These are phyloP conservation scores for Candolleomyces efflorescens DNA, from an alignment of 768 basidiomycete genomes.

Conservation along the genomic window DNA sequence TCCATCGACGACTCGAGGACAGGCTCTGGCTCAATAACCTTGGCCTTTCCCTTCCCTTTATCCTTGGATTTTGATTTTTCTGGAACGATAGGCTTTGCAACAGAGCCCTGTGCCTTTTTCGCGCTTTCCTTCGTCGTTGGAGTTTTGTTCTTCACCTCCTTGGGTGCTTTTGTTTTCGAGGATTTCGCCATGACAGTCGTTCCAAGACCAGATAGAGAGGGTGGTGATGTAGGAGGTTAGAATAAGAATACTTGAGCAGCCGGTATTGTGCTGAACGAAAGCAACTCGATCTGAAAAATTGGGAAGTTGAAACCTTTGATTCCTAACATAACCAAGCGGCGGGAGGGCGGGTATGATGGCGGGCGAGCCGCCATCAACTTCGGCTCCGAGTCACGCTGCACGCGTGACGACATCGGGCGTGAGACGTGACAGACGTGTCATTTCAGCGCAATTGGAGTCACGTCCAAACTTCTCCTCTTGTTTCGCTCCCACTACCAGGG, in stretches of 20 bases:
- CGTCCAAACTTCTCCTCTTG: not conserved
- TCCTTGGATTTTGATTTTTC: not conserved
- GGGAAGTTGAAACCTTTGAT: not conserved
- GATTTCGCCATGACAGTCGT: not conserved
- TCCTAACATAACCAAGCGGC: not conserved
- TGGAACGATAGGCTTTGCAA: not conserved
- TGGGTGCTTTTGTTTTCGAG: not conserved
- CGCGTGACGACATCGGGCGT: not conserved
- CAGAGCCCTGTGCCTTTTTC: not conserved
- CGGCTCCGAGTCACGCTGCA: not conserved
- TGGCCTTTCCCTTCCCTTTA: not conserved
- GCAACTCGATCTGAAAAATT: not conserved
- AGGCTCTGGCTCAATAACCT: not conserved
- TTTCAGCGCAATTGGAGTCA: not conserved
- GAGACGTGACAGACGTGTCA: conserved; percentile 10
- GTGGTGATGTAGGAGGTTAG: not conserved
- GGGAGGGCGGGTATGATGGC: not conserved
- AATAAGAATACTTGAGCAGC: not conserved
- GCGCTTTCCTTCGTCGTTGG: conserved; percentile 1
- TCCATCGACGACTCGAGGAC: too few relatives aligned
- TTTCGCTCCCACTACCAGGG: not conserved
- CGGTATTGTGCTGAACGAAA: too few relatives aligned
- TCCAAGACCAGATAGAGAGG: not conserved
- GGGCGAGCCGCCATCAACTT: not conserved
- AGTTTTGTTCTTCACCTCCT: conserved; percentile 10